Percentiles rank a stretch among this genome's conserved stretches.
These are phyloP conservation scores for Colletotrichum phormii DNA, from an alignment of 2,329 filamentous ascomycete species.

Conservation along the genomic window DNA sequence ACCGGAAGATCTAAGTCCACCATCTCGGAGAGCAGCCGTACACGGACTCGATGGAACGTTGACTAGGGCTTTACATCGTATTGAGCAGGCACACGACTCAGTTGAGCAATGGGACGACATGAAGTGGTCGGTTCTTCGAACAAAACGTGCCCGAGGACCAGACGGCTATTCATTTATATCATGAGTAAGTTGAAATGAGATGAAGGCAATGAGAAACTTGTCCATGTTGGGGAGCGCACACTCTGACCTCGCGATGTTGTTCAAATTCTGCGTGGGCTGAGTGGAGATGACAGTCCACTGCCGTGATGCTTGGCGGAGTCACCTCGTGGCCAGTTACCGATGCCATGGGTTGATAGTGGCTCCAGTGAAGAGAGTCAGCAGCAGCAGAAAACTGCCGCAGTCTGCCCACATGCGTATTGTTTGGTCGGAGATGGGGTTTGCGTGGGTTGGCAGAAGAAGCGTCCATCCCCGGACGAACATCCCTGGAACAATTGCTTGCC, in stretches of 20 bases:
- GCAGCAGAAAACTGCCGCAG: constrained; percentile 14
- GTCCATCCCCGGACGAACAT: neutral
- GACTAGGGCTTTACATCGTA: constrained; percentile 24
- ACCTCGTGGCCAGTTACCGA: constrained; percentile 1
- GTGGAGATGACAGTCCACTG: constrained; percentile 19
- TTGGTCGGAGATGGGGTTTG: neutral
- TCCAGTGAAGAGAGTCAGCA: neutral
- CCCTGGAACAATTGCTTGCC: constrained; percentile 13
- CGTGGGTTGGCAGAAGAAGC: neutral
- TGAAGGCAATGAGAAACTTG: neutral
- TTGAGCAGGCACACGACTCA: constrained; percentile 9
- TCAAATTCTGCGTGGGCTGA: neutral
- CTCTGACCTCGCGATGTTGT: neutral
- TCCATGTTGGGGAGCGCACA: neutral
- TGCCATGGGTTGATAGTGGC: constrained; percentile 10
- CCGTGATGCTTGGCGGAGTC: constrained; percentile 12
- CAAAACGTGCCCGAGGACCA: constrained; percentile 2
- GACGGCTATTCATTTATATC: neutral
- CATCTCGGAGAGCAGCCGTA: constrained; percentile 21
- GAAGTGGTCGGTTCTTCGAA: constrained; percentile 21
- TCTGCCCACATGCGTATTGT: neutral
- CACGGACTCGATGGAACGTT: constrained; percentile 22
- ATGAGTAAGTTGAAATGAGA: neutral
- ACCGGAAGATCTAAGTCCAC: constrained; percentile 9
- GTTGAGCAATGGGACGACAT: neutral